Evolutionary conservation across 495 filamentous ascomycete species (phyloP).

Genomic region (Echria macrotheca): DNA sequence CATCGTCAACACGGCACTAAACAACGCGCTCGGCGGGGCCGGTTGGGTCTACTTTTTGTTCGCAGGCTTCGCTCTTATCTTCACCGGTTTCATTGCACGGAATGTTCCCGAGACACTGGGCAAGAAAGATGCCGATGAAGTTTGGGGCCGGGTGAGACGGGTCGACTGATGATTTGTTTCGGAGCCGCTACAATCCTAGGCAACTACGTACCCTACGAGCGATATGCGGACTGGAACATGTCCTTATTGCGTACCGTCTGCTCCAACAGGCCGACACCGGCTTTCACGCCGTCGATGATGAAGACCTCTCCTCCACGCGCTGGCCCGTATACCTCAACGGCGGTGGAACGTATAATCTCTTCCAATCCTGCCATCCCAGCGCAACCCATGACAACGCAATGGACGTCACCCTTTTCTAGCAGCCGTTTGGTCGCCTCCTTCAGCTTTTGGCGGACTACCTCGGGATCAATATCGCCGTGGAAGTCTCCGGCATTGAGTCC

Average conservation of each 20-base stretch:
- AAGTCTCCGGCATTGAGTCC: slow-evolving; percentile 77
- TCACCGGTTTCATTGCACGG: slow-evolving; percentile 59
- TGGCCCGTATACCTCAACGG: slow-evolving; percentile 57
- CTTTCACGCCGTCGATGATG: slow-evolving; percentile 81
- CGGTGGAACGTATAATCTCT: slow-evolving; percentile 66
- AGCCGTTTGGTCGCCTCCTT: slow-evolving; percentile 62
- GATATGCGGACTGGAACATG: slow-evolving; percentile 25
- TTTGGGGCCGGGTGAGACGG: slow-evolving; percentile 69
- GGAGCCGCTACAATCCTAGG: neutral
- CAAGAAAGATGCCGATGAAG: slow-evolving; percentile 74
- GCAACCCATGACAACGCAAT: slow-evolving; percentile 70
- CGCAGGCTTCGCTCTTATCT: slow-evolving; percentile 61
- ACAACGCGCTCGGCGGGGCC: slow-evolving; percentile 51
- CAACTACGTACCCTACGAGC: no score
- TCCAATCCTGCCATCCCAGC: slow-evolving; percentile 93
- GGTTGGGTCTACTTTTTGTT: slow-evolving; percentile 89
- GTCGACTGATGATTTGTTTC: slow-evolving; percentile 32
- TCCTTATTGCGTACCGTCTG: slow-evolving; percentile 43
- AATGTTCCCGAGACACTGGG: slow-evolving; percentile 81
- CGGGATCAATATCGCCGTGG: slow-evolving; percentile 57
- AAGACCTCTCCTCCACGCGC: slow-evolving; percentile 53
- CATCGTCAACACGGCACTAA: slow-evolving; percentile 66
- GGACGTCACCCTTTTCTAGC: slow-evolving; percentile 51
- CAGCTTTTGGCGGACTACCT: slow-evolving; percentile 61
- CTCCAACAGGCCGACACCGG: slow-evolving; percentile 66